A percentile compares a stretch with the other conserved stretches of the same genome.
Evolutionary conservation across 2,329 filamentous ascomycete species (phyloP).

Genomic region (Neocatenulostroma microsporum): DNA sequence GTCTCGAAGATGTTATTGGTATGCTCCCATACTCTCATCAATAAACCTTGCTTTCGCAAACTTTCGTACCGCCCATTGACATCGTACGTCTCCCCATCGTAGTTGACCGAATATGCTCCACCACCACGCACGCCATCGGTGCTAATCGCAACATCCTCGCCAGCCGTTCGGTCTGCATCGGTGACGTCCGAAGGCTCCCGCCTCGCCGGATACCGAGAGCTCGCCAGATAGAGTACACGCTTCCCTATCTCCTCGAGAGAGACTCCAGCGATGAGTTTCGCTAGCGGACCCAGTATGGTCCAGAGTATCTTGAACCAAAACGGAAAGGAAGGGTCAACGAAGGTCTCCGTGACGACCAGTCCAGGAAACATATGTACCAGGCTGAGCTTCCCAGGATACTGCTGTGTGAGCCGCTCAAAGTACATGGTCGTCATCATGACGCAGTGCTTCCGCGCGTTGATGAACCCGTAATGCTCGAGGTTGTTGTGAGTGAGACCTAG

Average conservation of each 20-base stretch:
- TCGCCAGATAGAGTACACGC: slow-evolving; percentile 11
- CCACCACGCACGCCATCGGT: slow-evolving; percentile 12
- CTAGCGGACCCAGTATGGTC: slow-evolving; percentile 7
- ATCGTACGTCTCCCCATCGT: slow-evolving; percentile 11
- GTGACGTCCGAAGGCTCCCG: neutral
- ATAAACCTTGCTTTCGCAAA: slow-evolving; percentile 9
- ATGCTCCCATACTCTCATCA: slow-evolving; percentile 9
- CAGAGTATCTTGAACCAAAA: slow-evolving; percentile 14
- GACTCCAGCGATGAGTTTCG: slow-evolving; percentile 5
- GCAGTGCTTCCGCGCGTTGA: slow-evolving; percentile 12
- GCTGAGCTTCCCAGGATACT: slow-evolving; percentile 13
- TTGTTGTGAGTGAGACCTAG: slow-evolving; percentile 13
- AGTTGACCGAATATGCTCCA: slow-evolving; percentile 13
- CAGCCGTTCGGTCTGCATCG: neutral
- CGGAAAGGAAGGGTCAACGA: slow-evolving; percentile 9
- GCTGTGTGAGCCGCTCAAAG: slow-evolving; percentile 15
- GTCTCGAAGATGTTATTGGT: slow-evolving; percentile 7
- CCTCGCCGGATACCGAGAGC: slow-evolving; percentile 7
- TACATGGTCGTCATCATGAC: slow-evolving; percentile 17
- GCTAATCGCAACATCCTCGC: slow-evolving; percentile 1
- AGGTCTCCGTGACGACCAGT: slow-evolving; percentile 15
- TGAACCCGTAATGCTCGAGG: slow-evolving; percentile 10
- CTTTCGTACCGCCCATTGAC: slow-evolving; percentile 2
- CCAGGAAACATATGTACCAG: slow-evolving; percentile 17
- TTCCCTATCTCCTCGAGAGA: slow-evolving; percentile 12